phyloP scores from a whole-genome alignment of 2,329 filamentous ascomycete genomes.

The Fusarium veterinarium region DNA sequence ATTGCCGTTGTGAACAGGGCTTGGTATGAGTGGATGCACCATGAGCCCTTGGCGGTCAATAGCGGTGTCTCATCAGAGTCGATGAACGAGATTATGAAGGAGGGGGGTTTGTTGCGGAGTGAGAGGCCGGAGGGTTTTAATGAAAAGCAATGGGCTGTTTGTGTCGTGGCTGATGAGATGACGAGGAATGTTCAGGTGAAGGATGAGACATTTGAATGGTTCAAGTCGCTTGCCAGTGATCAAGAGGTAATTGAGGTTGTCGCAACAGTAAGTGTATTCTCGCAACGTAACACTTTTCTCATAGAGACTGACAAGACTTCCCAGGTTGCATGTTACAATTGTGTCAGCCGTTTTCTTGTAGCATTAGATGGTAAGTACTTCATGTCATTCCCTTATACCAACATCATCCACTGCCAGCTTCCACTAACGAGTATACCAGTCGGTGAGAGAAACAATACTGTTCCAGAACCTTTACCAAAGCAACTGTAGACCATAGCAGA shows the following conservation, averaged over 20 bases:
- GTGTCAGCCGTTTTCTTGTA: slow-evolving; percentile 7
- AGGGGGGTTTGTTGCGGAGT: background rate
- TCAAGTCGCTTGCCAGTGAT: background rate
- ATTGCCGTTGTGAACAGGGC: background rate
- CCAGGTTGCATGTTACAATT: background rate
- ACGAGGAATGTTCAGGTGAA: background rate
- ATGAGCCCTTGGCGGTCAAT: background rate
- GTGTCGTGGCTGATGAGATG: background rate
- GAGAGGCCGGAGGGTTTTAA: background rate
- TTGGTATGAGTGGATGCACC: slow-evolving; percentile 6
- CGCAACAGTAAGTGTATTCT: background rate
- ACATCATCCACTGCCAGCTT: background rate
- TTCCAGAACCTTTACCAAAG: background rate
- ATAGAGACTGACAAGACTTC: background rate
- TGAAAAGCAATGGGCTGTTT: background rate
- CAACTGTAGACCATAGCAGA: background rate
- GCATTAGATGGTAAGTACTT: background rate
- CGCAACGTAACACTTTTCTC: accelerated
- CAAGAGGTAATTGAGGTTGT: slow-evolving; percentile 1
- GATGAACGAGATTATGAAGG: background rate
- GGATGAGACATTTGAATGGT: background rate
- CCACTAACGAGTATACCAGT: background rate
- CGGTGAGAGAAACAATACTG: background rate
- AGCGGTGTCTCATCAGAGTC: background rate
- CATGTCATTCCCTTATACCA: accelerated